A percentile compares a stretch with the other conserved stretches of the same genome.
phyloP scores from a whole-genome alignment of 2,329 filamentous ascomycete genomes.

The Penicillium sp. region DNA sequence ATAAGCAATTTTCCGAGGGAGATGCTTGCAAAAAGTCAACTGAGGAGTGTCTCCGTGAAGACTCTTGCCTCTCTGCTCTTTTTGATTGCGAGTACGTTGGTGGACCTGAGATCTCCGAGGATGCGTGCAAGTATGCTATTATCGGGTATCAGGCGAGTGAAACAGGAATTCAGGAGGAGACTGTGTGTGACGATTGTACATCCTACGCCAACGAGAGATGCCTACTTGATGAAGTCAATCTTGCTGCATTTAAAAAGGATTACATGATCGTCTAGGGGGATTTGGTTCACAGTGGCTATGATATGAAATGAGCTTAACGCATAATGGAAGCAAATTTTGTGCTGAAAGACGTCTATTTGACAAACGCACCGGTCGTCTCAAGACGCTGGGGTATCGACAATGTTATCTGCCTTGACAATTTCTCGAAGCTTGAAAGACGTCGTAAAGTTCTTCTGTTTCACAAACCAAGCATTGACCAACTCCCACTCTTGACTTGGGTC shows the following conservation, averaged over 20 bases:
- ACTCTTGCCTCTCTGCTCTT: not conserved
- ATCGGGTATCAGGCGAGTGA: not conserved
- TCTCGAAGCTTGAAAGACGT: conserved; percentile 6
- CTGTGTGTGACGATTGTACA: not conserved
- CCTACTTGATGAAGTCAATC: not conserved
- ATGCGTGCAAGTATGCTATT: not conserved
- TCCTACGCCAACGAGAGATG: not conserved
- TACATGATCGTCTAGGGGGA: not conserved
- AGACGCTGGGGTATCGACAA: not conserved
- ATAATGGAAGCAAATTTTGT: not conserved
- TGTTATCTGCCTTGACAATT: conserved; percentile 1
- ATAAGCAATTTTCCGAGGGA: not conserved
- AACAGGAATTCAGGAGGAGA: not conserved
- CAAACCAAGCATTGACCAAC: conserved; percentile 8
- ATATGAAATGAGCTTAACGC: not conserved
- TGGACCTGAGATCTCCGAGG: not conserved
- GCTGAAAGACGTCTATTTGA: not conserved
- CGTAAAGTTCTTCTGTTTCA: conserved; percentile 8
- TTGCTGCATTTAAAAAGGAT: not conserved
- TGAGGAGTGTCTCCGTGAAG: not conserved
- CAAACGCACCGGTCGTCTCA: not conserved
- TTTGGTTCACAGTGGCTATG: too few species aligned
- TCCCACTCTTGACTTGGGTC: conserved; percentile 7
- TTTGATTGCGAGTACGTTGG: not conserved
- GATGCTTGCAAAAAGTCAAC: not conserved